These are phyloP conservation scores for Zostera marina DNA, from an alignment of 116 monocot species.

Conservation along the genomic window DNA sequence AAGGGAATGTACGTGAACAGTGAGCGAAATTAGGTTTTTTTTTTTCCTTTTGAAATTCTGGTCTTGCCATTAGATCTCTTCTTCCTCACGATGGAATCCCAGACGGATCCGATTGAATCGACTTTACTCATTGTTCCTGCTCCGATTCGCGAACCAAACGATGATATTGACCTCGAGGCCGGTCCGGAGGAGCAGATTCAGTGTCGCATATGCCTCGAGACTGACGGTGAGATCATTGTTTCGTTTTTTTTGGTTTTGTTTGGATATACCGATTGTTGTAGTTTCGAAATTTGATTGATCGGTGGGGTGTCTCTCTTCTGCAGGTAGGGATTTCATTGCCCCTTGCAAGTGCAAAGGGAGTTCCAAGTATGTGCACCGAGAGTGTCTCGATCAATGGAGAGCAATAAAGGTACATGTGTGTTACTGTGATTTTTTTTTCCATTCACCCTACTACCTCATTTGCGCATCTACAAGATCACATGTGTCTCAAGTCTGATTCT, in stretches of 20 bases:
- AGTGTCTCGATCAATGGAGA: slow-evolving; percentile 75
- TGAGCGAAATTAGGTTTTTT: not conserved
- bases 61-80: not conserved
- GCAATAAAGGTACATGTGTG: slow-evolving; percentile 32
- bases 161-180: slow-evolving; percentile 61
- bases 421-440: not conserved
- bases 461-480: not conserved
- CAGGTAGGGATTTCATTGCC: slow-evolving; percentile 76
- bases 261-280: not conserved
- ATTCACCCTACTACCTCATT: not conserved
- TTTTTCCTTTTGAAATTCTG: not conserved
- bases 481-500: not conserved
- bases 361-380: slow-evolving; percentile 72
- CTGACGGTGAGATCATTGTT: slow-evolving; percentile 27
- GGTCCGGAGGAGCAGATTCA: slow-evolving; percentile 51
- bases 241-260: not conserved
- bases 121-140: slow-evolving; percentile 18
- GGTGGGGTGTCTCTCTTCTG: not conserved
- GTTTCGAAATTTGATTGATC: not conserved
- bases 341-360: slow-evolving; percentile 86
- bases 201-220: slow-evolving; percentile 81
- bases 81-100: slow-evolving; percentile 3
- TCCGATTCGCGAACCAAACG: slow-evolving; percentile 6
- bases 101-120: not conserved
- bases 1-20: no score